Evolutionary conservation across 495 filamentous ascomycete genomes (phyloP).

Genomic region (Penicillium malachiteum): DNA sequence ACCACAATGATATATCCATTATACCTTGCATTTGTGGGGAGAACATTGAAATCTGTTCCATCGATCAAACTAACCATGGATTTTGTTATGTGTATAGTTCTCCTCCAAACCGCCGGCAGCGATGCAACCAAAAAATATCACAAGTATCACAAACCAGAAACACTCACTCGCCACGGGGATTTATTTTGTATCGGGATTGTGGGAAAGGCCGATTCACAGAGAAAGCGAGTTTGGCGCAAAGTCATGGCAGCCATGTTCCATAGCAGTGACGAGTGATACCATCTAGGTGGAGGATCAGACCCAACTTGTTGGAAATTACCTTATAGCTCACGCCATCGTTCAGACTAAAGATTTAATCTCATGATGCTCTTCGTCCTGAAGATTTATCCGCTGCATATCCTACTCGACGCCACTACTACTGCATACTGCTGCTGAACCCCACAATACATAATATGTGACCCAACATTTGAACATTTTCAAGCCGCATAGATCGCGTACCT

Average conservation of each 20-base stretch:
- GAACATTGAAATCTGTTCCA: neutral
- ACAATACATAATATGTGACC: too few species aligned
- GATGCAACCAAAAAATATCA: constrained; percentile 7
- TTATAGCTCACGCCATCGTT: too few species aligned
- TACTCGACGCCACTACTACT: too few species aligned
- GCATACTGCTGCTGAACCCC: too few species aligned
- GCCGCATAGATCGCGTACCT: too few species aligned
- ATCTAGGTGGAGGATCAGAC: too few species aligned
- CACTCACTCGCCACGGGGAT: neutral
- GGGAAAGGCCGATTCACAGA: neutral
- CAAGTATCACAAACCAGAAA: constrained; percentile 4
- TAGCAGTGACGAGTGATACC: neutral
- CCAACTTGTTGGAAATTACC: too few species aligned
- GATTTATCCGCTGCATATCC: too few species aligned
- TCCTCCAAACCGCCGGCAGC: neutral
- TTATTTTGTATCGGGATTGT: neutral
- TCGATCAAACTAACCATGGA: neutral
- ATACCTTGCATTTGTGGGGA: too few species aligned
- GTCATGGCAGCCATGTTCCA: neutral
- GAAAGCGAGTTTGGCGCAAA: neutral
- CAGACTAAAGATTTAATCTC: too few species aligned
- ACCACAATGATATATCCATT: neutral
- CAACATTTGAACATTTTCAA: too few species aligned
- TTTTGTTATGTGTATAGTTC: neutral
- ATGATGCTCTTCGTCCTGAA: too few species aligned